Conservation (phyloP, 108 stramenopile species). For the Bacterosira constricta region DNA sequence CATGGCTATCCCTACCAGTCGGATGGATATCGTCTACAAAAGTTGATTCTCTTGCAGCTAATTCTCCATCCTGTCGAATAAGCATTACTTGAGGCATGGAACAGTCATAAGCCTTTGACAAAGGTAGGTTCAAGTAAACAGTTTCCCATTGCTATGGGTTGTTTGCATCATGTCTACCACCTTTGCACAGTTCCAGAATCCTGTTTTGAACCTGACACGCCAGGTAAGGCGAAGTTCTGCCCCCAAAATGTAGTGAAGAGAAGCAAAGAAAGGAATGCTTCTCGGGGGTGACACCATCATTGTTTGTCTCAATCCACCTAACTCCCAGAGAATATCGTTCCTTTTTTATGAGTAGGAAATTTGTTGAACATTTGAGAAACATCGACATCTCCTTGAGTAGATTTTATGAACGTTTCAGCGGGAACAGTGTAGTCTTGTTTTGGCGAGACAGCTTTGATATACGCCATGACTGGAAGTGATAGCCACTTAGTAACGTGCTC, state of each 20-base stretch:
- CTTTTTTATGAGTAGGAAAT: not conserved
- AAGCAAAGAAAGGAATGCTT: not conserved
- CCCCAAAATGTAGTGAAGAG: conserved; percentile 5
- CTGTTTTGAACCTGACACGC: not conserved
- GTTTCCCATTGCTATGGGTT: no score
- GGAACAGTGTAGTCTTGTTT: conserved; percentile 7
- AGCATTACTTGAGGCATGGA: not conserved
- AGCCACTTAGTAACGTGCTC: no score
- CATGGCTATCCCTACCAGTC: not conserved
- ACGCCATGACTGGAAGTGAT: no score
- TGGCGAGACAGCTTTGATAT: not conserved
- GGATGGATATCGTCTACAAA: conserved; percentile 8
- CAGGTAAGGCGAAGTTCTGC: conserved; percentile 9
- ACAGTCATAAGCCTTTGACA: conserved; percentile 2
- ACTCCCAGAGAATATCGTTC: conserved; percentile 14
- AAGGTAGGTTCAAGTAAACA: no score
- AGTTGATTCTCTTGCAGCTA: not conserved
- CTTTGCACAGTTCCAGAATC: not conserved
- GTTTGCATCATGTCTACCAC: no score
- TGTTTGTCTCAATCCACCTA: not conserved
- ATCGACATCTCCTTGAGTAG: conserved; percentile 11
- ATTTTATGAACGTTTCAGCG: not conserved
- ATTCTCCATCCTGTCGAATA: not conserved
- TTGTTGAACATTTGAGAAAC: conserved; percentile 24
- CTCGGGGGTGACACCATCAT: conserved; percentile 1